Base-by-base conservation (phyloP, 1,284 basidiomycete genomes). In the Apiotrichum mycotoxinovorans region DNA sequence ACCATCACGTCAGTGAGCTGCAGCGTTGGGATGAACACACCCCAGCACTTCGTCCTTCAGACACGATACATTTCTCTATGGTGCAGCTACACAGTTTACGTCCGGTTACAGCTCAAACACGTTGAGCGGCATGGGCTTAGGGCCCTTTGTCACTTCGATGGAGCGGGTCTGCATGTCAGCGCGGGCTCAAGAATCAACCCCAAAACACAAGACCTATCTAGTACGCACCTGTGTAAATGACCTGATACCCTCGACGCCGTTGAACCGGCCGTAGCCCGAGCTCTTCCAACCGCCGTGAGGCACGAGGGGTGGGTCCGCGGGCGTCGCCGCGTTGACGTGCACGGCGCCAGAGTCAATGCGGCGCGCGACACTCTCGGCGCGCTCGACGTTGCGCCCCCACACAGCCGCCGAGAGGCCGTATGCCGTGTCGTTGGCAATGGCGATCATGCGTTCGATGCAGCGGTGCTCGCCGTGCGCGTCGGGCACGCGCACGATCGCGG, bases 381-480 rank as follows among this genome's bases (percentile, higher is more conserved):
- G 68, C 56, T 79, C 74, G 15, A 82, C 57, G 62, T 85, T 80
- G 3, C 65, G 68, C 0, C 84, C 83, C 83, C 84, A 87, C 9
- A 87, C 61, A 1, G 79, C 74, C 0, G 83, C 80, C 0, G 78
- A 73, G 33, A 87, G 69, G 2, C 83, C 81, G 61, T 84, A 86
- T 0, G 82, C 80, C 0, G 82, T 79, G 7, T 79, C 78, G 62
- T 87, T 71, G 23, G 69, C 69, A 30, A 80, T 79, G 1, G 76
- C 74, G 2, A 81, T 77, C 52, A 85, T 75, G 9, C 75, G 75
- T 23, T 82, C 69, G 2, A 84, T 83, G 43, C 70, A 15, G 14
- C 23, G 37, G 17, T 42, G 46, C 22, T 57, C 58, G 42, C 14
- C 22, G 15, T 43, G 56, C 12, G n/a, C 43, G 22, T 61, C 62